Base-by-base conservation (phyloP, 1,284 basidiomycete species). In the Schizophyllum commune region DNA sequence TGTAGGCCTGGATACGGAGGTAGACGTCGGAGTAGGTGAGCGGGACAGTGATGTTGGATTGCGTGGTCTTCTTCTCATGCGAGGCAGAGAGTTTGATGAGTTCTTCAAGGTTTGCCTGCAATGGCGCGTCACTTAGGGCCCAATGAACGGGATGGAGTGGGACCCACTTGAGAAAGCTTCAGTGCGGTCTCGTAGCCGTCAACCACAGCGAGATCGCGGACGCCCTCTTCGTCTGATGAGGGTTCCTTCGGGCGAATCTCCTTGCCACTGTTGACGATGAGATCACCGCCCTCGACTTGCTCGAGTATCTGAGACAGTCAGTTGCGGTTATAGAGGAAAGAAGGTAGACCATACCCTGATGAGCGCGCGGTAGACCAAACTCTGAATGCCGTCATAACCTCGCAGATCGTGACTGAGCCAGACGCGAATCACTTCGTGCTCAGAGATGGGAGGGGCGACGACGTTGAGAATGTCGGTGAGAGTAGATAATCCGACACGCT, bases 381-480 rank as follows among this genome's bases (percentile, higher is more conserved):
- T 83, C 73, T 98, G 95, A 56, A 99, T 85, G 15, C 96, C 97
- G 60, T 96, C 94, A 71, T 97, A 98, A 13, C 97, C 96, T 62
- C 85, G 79, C 95, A 99, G 96, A 67, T 96, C 95, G 76, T 99
- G 96, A 66, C 90, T 91, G 51, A 99, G 79, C 86, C 92, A 95
- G 5, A 99, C 89, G 72, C 97, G 88, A 63, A 99, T 92, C 20
- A 98, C 94, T 75, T 99, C 97, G 72, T 99, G 96, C 68, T 95
- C 94, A 13, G 95, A 92, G 67, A 99, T 98, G 4, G 97, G 97
- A 27, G 97, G 97, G 0, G 96, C 97, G 58, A 99, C 96, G 17
- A 91, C 96, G 71, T 98, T 97, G 64, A 99, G 77, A 60, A 99
- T 86, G 62, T 96, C 95, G 4, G 86, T 92, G 27, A 97, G 75